These are phyloP conservation scores for Monosporozyma servazzii DNA, from an alignment of 805 yeast genomes.

Conservation along the genomic window DNA sequence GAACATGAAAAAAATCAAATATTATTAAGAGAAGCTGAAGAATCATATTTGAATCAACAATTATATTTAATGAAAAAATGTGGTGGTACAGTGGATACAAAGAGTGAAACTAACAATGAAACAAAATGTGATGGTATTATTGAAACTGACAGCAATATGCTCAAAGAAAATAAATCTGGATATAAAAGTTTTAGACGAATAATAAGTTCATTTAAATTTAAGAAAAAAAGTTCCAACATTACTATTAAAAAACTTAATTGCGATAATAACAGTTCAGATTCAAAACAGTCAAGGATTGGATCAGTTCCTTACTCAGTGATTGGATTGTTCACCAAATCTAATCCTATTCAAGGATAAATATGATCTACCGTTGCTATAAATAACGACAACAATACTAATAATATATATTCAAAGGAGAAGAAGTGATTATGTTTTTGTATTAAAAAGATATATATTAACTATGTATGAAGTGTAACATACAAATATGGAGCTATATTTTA, in stretches of 20 bases:
- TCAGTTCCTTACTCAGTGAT: neutral
- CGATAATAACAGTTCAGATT: neutral
- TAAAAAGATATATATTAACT: too few relatives aligned
- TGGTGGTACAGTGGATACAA: neutral
- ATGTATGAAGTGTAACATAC: too few relatives aligned
- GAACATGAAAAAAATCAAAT: neutral
- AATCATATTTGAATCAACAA: neutral
- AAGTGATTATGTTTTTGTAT: too few relatives aligned
- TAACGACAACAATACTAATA: too few relatives aligned
- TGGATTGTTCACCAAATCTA: neutral
- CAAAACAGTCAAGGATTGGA: neutral
- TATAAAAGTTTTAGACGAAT: neutral
- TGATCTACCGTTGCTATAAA: too few relatives aligned
- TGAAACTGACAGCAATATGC: too few relatives aligned
- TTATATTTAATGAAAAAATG: neutral
- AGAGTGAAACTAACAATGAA: neutral
- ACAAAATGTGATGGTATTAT: too few relatives aligned
- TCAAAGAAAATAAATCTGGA: neutral
- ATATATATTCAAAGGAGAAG: neutral
- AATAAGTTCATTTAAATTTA: neutral
- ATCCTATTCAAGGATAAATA: too few relatives aligned
- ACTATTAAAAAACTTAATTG: neutral
- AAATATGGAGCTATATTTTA: neutral
- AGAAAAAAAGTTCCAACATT: neutral
- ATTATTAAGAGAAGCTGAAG: neutral